Evolutionary conservation across 371 early-diverging fungal species (phyloP), one percentile per base, ranked within the genome.

Genomic region (Mucor racemosus): DNA sequence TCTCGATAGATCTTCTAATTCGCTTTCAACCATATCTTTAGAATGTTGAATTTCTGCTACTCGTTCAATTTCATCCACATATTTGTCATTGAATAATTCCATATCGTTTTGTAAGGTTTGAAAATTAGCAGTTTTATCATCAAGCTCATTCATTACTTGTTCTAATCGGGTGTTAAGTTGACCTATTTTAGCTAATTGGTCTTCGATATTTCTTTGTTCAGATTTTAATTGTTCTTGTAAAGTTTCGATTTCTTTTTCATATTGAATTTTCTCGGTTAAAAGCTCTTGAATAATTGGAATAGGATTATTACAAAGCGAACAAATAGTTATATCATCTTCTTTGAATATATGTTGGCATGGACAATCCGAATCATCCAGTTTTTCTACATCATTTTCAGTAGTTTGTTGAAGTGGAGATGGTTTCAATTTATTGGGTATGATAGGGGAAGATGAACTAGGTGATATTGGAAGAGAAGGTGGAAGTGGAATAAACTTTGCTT

Each of bases 21-120:
- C 98, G 31, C 89, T 91, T 72, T 96, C 95, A 1, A 97, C 90
- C 76, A 91, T 87, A 67, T 92, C 91, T 64, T 96, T 95, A 65
- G 92, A 89, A 66, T 90, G 90, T 70, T 95, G 94, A 62, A 97
- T 86, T 72, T 95, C 96, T 10, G 95, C 95, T 0, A 94, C 90
- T 67, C 91, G 89, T 67, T 96, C 95, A 55, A 96, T 94, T 73
- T 94, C 94, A 62, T 93, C 93, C 14, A 93, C 86, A 46, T 88
- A 90, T 67, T 90, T 90, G 39, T 87, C 86, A 66, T 90, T 90
- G 34, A 90, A 57, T 50, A 84, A 44, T 26, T 84, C 75, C 75
- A 90, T 80, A 65, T 88, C 89, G 26, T 66, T 78, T 61, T 86
- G 81, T n/a, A 87, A 68, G 13, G 79, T 77, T 42, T 65, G 54